These are phyloP conservation scores for Carex myosuroides DNA, from an alignment of 176 grass and related monocot species.

Conservation along the genomic window DNA sequence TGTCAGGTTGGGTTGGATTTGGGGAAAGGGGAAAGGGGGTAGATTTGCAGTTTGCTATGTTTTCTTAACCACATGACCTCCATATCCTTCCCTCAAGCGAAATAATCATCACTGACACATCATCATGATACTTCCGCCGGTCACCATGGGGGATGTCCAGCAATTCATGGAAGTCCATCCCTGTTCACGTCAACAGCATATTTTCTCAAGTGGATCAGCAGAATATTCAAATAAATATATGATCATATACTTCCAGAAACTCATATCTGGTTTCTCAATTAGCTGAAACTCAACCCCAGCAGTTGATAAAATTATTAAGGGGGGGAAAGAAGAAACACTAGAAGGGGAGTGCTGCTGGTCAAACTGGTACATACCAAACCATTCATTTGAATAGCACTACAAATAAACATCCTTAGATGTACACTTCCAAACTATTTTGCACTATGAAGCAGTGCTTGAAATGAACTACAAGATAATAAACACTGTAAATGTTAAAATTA, in stretches of 20 bases:
- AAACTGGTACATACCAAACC: background rate
- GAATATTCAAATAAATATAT: background rate
- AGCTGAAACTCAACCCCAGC: background rate
- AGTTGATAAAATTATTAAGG: background rate
- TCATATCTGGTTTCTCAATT: background rate
- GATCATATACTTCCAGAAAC: background rate
- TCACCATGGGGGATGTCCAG: constrained; percentile 77
- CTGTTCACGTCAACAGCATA: constrained; percentile 22
- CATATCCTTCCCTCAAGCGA: constrained; percentile 78
- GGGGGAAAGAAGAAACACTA: background rate
- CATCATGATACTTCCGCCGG: constrained; percentile 69
- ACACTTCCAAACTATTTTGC: background rate
- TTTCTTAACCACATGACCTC: constrained; percentile 54
- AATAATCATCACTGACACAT: constrained; percentile 80
- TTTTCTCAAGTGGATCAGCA: background rate
- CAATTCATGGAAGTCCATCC: constrained; percentile 82
- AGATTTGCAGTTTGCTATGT: background rate
- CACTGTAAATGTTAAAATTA: background rate
- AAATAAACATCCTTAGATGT: background rate
- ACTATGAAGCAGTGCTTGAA: background rate
- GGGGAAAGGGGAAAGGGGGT: background rate
- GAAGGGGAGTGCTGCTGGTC: background rate
- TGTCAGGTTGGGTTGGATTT: background rate
- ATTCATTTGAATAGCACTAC: background rate
- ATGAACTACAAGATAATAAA: background rate